Evolutionary conservation across 306 rosid species (phyloP), one percentile per base, ranked within the genome.

Genomic region (Psophocarpus tetragonolobus): DNA sequence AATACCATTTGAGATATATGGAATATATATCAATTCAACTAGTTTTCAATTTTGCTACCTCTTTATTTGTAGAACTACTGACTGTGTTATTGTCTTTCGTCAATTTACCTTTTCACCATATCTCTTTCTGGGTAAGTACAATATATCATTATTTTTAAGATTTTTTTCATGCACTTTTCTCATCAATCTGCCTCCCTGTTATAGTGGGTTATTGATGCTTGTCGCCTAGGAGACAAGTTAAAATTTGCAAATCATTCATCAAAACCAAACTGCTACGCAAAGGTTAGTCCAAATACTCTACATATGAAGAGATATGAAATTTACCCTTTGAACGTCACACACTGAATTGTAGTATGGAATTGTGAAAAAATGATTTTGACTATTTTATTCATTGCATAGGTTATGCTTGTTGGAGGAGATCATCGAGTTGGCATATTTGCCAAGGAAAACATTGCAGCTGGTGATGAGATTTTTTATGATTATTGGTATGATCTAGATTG

Each of bases 401-500:
- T 87, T 60, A 75, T 94, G 90, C 24, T 87, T 83, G 97, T 94
- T 3, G 90, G 87, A 0, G 98, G 98, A 60, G 97, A 91, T 81
- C 97, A 94, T 80, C 83, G 97, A 23, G 93, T 94, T 4, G 97
- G 96, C 64, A 94, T 91, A 58, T 94, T 85, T 80, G 92, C 98
- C 48, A 87, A 86, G 85, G 89, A 89, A 83, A 86, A 38, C 73
- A 91, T 92, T 35, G 88, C 89, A 71, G 91, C 94, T 33, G 86
- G 97, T 47, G 91, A 90, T 81, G 97, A 94, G 90, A 83, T 94
- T 79, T 90, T 90, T 84, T 90, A 87, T 36, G 93, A 94, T 78
- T 94, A 94, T 74, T 68, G 83, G 44, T 90, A 92, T 42, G 88
- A 81, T 33, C 85, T 87, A 6, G 83, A 84, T 15, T 66, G 72